These are phyloP conservation scores for Chaetomium fimeti DNA, from an alignment of 495 filamentous ascomycete species.

Conservation along the genomic window DNA sequence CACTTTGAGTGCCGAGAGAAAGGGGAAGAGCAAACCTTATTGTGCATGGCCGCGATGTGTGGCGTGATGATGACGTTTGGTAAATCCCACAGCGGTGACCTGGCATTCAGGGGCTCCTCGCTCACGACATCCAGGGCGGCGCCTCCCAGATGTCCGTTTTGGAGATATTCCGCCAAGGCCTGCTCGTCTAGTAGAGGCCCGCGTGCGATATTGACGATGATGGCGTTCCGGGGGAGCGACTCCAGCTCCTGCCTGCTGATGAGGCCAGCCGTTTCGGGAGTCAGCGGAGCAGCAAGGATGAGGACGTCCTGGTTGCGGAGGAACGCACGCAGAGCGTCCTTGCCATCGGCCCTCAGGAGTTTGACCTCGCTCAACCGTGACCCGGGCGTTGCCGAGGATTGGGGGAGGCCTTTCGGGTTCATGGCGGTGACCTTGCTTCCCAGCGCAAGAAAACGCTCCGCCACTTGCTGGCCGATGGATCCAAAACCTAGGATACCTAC, in stretches of 20 bases:
- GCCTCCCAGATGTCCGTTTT: neutral
- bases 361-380: neutral
- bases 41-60: neutral
- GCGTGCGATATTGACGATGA: slow-evolving; percentile 6
- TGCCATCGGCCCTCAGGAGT: neutral
- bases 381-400: neutral
- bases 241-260: neutral
- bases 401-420: slow-evolving; percentile 7
- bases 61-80: slow-evolving; percentile 7
- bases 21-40: neutral
- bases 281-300: slow-evolving; percentile 3
- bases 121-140: neutral
- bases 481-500: slow-evolving; percentile 9
- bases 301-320: slow-evolving; percentile 1
- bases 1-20: neutral
- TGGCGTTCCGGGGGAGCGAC: neutral
- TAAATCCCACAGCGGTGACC: neutral
- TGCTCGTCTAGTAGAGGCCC: slow-evolving; percentile 4
- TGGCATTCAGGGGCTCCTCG: slow-evolving; percentile 1
- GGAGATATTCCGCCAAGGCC: neutral
- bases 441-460: neutral
- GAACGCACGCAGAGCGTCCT: neutral
- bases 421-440: slow-evolving; percentile 5
- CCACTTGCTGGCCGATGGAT: slow-evolving; percentile 5
- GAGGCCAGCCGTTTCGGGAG: neutral